These are phyloP conservation scores for Plasmodium ovale DNA, from an alignment of 169 alveolate species.

Conservation along the genomic window DNA sequence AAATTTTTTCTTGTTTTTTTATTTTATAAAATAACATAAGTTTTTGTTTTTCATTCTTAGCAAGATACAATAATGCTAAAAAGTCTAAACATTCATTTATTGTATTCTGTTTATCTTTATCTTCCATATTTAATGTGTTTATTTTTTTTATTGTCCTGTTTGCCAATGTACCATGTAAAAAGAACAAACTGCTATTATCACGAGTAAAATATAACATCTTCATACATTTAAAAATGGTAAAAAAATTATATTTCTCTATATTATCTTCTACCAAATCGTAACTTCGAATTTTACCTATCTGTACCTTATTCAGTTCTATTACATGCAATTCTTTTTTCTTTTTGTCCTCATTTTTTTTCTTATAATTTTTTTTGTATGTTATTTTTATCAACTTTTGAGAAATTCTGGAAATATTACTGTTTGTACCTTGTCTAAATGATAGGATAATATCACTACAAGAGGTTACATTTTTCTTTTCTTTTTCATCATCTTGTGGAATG, in stretches of 20 bases:
- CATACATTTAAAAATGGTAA: conserved; percentile 17
- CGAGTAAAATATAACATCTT: conserved; percentile 17
- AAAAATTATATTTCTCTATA: conserved; percentile 15
- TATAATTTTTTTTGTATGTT: not conserved
- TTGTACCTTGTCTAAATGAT: too few species aligned
- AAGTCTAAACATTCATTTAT: conserved; percentile 68
- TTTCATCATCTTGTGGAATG: not conserved
- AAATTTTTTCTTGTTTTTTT: conserved; percentile 56
- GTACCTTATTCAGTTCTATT: conserved; percentile 21
- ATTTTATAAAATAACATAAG: conserved; percentile 63
- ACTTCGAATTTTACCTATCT: not conserved
- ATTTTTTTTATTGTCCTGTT: conserved; percentile 62
- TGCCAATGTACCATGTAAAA: conserved; percentile 24
- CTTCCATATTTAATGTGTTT: conserved; percentile 54
- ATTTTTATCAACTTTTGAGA: too few species aligned
- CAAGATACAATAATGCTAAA: conserved; percentile 72
- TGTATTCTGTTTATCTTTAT: conserved; percentile 66
- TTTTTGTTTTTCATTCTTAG: conserved; percentile 66
- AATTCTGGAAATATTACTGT: too few species aligned
- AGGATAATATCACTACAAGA: too few species aligned
- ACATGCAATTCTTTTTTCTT: not conserved
- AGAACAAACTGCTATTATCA: conserved; percentile 5
- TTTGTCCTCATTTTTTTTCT: not conserved
- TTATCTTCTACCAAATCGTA: not conserved
- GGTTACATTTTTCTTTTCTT: not conserved